Evolutionary conservation across 495 filamentous ascomycete species (phyloP), one percentile per base, ranked within the genome.

Genomic region (Penicillium roqueforti): DNA sequence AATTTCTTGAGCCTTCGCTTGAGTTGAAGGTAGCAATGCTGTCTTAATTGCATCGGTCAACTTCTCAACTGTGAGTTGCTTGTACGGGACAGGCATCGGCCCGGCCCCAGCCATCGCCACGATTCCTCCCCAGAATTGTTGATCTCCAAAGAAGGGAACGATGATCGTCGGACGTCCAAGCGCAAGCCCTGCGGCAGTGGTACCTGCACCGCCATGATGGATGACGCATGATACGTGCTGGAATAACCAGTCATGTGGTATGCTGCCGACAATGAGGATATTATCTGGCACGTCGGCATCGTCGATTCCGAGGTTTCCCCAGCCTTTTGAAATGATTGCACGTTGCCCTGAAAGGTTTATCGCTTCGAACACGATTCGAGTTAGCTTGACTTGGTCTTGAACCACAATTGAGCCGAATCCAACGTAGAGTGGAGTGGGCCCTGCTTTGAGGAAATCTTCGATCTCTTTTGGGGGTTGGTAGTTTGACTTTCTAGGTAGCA

Each of bases 201-300:
- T 92, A 25, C 89, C 89, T 6, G 89, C 89, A 28, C 89, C 89
- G 31, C 89, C 89, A 55, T 92, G 89, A 51, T 95, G 89, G 11
- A 90, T 83, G 2, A 95, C 89, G 43, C 78, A 81, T 1, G 87
- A 84, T 0, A 95, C 88, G 18, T 77, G 82, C 43, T 82, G 68
- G 61, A 95, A 95, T 1, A 95, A 72, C 88, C 88, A 92, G 60
- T 92, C 88, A 54, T 93, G 89, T 4, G 89, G 89, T 44, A 81
- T 78, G 57, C 90, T 89, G 5, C 85, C 88, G 7, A 91, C 77
- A 76, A 90, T 83, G 56, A 88, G 88, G n/a, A 91, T 79, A 22
- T 80, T 80, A 0, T 88, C 80, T 0, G 84, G 85, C 9, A 84
- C 63, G 2, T 76, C 78, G 0, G 85, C 60, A 0, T 55, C 38